Percentiles rank a stretch among this genome's conserved stretches.
Evolutionary conservation across 208 protist species (phyloP).

Genomic region (Trypanosomatidae sp.): DNA sequence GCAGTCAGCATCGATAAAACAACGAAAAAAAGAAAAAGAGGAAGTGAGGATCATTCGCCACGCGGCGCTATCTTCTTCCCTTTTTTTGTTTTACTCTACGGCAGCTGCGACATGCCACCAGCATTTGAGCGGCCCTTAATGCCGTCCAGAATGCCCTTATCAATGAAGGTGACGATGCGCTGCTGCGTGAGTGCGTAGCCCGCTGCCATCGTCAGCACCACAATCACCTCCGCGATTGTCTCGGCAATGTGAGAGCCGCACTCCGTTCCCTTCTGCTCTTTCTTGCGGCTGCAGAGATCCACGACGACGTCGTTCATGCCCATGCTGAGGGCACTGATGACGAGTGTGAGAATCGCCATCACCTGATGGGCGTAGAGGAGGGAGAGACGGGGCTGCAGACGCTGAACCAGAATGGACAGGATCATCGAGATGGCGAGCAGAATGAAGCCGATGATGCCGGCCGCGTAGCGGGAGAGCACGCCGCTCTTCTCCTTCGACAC

Average conservation of each 20-base stretch:
- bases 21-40: too few species aligned
- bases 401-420: conserved; percentile 58
- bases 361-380: conserved; percentile 79
- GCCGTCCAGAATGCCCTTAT: conserved; percentile 86
- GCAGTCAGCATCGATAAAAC: too few species aligned
- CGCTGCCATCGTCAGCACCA: conserved; percentile 61
- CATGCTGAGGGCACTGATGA: conserved; percentile 66
- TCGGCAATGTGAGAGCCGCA: conserved; percentile 69
- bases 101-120: conserved; percentile 75
- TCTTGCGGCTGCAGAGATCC: conserved; percentile 56
- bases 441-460: conserved; percentile 64
- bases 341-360: conserved; percentile 57
- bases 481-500: conserved; percentile 49
- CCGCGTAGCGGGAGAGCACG: conserved; percentile 47
- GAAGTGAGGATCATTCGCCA: too few species aligned
- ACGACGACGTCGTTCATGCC: conserved; percentile 83
- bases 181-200: conserved; percentile 78
- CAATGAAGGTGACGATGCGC: conserved; percentile 83
- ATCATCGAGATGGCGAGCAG: conserved; percentile 54
- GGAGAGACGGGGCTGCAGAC: conserved; percentile 54
- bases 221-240: conserved; percentile 64
- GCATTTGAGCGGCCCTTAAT: conserved; percentile 76
- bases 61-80: too few species aligned
- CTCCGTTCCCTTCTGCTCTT: conserved; percentile 21
- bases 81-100: too few species aligned